These are phyloP conservation scores for Paracamarosporium sp. DNA, from an alignment of 2,329 filamentous ascomycete species.

Conservation along the genomic window DNA sequence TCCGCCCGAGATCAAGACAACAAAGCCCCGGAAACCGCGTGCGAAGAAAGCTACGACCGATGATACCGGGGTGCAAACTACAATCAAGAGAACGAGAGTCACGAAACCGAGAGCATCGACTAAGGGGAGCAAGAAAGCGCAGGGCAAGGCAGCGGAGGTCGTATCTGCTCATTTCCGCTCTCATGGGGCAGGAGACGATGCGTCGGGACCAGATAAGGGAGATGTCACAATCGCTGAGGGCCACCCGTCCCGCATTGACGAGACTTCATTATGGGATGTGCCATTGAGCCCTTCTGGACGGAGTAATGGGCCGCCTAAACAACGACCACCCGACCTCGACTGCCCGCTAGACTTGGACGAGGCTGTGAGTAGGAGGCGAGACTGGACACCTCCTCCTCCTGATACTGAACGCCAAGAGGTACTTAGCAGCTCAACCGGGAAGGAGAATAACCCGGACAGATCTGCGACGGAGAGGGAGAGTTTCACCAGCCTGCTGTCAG, in stretches of 20 bases:
- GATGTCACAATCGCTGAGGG: not conserved
- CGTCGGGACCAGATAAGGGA: not conserved
- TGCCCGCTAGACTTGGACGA: conserved; percentile 33
- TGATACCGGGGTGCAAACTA: conserved; percentile 22
- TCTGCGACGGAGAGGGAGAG: conserved; percentile 9
- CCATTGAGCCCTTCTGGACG: conserved; percentile 27
- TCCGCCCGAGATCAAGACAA: conserved; percentile 23
- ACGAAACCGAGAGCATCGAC: conserved; percentile 27
- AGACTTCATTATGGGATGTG: conserved; percentile 33
- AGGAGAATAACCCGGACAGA: conserved; percentile 29
- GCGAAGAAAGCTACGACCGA: conserved; percentile 33
- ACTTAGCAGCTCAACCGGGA: conserved; percentile 25
- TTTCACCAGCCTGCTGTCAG: conserved; percentile 37
- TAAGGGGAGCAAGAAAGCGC: conserved; percentile 16
- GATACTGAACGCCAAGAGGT: conserved; percentile 28
- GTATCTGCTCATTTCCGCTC: conserved; percentile 31
- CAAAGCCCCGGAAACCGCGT: conserved; percentile 38
- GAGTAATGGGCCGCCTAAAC: conserved; percentile 18
- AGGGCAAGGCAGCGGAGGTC: conserved; percentile 21
- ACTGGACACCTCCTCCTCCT: conserved; percentile 47
- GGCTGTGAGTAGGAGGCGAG: conserved; percentile 36
- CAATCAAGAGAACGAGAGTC: conserved; percentile 30
- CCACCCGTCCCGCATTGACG: not conserved
- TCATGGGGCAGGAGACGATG: conserved; percentile 6
- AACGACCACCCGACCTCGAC: conserved; percentile 13